phyloP scores from a whole-genome alignment of 768 basidiomycete species.

The Kockovaella imperatae region DNA sequence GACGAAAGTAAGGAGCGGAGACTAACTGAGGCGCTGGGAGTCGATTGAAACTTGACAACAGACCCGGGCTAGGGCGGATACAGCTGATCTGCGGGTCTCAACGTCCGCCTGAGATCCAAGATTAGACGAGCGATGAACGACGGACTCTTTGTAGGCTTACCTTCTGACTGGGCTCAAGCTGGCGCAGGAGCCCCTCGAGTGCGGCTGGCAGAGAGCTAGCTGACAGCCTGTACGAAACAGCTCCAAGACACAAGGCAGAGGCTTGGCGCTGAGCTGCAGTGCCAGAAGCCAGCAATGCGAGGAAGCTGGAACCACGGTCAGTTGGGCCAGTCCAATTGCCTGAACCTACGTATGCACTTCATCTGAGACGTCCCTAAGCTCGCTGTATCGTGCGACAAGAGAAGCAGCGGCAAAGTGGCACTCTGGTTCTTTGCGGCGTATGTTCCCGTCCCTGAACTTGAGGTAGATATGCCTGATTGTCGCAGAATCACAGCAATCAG shows the following conservation, averaged over 20 bases:
- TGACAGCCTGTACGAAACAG: constrained; percentile 14
- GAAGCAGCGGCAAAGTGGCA: constrained; percentile 72
- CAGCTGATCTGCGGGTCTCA: constrained; percentile 33
- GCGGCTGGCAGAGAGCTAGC: too few relatives aligned
- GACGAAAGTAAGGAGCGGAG: neutral
- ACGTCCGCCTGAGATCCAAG: constrained; percentile 26
- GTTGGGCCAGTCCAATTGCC: constrained; percentile 47
- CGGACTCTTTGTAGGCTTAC: constrained; percentile 16
- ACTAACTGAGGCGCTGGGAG: constrained; percentile 17
- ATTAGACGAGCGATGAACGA: neutral
- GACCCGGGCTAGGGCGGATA: constrained; percentile 25
- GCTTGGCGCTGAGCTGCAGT: constrained; percentile 26
- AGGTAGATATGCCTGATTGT: constrained; percentile 46
- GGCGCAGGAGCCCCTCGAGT: constrained; percentile 18
- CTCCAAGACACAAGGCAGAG: constrained; percentile 31
- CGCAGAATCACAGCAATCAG: too few relatives aligned
- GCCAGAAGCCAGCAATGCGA: constrained; percentile 24
- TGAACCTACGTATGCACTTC: constrained; percentile 70
- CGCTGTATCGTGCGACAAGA: constrained; percentile 64
- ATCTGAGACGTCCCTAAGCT: constrained; percentile 57
- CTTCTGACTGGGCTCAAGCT: constrained; percentile 22
- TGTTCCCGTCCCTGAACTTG: constrained; percentile 54
- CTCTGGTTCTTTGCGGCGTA: constrained; percentile 57
- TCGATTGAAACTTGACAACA: too few relatives aligned
- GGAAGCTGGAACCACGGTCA: constrained; percentile 13